Percentiles rank a stretch among this genome's conserved stretches.
These are phyloP conservation scores for Chlamydomonas urium DNA, from an alignment of 139 green algal species.

Conservation along the genomic window DNA sequence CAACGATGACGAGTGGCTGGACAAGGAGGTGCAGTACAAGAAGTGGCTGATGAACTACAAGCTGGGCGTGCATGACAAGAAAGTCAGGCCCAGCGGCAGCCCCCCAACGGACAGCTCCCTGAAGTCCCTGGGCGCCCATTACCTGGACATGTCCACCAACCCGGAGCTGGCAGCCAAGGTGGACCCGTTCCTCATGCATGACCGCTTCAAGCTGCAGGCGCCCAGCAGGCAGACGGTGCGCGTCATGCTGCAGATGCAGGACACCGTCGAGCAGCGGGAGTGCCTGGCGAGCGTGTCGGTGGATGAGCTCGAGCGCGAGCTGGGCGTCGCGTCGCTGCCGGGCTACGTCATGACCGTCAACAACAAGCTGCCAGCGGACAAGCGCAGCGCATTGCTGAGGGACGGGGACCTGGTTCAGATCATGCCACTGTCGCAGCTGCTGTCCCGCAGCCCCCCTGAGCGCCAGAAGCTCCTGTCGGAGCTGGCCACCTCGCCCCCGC, in stretches of 20 bases:
- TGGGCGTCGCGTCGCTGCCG: conserved; percentile 17
- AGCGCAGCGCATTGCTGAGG: not conserved
- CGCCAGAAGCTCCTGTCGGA: too few relatives aligned
- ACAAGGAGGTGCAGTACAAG: conserved; percentile 50
- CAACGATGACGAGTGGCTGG: conserved; percentile 16
- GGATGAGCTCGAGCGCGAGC: conserved; percentile 15
- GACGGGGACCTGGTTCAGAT: conserved; percentile 37
- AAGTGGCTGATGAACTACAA: conserved; percentile 45
- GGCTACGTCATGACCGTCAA: conserved; percentile 34
- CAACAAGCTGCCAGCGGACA: conserved; percentile 6
- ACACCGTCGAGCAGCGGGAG: conserved; percentile 20
- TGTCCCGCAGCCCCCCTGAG: conserved; percentile 5
- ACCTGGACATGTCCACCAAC: conserved; percentile 11
- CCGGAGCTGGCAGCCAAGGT: not conserved
- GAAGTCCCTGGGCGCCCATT: conserved; percentile 32
- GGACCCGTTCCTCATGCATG: conserved; percentile 40
- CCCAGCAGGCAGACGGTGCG: not conserved
- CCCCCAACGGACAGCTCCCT: conserved; percentile 35
- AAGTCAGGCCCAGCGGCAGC: conserved; percentile 32
- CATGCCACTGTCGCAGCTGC: conserved; percentile 16
- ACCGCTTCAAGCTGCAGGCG: conserved; percentile 29
- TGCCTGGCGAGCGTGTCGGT: conserved; percentile 20
- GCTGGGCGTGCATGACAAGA: conserved; percentile 47
- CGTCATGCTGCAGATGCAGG: conserved; percentile 32
- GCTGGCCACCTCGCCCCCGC: too few relatives aligned